Evolutionary conservation across 2,329 filamentous ascomycete genomes (phyloP).

Genomic region (Fonsecaea monophora): DNA sequence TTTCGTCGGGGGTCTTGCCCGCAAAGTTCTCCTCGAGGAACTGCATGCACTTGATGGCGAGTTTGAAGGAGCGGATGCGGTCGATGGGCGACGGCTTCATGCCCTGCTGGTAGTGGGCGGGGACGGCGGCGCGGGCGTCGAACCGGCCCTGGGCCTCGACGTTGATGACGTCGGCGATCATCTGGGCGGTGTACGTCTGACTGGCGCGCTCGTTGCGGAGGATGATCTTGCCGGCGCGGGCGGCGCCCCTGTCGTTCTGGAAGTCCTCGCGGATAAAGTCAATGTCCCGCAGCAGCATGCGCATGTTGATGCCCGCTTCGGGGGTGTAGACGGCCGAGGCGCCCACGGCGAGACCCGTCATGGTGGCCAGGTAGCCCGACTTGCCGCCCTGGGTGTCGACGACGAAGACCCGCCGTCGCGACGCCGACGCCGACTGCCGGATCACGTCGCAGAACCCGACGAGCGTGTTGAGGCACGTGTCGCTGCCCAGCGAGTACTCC

Average conservation of each 20-base stretch:
- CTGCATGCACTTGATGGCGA: constrained; percentile 93
- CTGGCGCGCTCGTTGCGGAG: constrained; percentile 94
- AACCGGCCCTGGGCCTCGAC: constrained; percentile 92
- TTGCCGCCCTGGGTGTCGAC: constrained; percentile 96
- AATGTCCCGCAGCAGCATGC: constrained; percentile 91
- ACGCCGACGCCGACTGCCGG: constrained; percentile 93
- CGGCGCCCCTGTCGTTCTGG: constrained; percentile 81
- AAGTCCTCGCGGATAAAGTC: constrained; percentile 87
- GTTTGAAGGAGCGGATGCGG: constrained; percentile 84
- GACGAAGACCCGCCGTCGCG: constrained; percentile 90
- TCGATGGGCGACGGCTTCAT: constrained; percentile 95
- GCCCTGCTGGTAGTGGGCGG: constrained; percentile 93
- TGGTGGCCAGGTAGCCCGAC: constrained; percentile 90
- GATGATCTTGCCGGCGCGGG: constrained; percentile 88
- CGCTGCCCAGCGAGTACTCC: constrained; percentile 94
- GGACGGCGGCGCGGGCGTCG: constrained; percentile 88
- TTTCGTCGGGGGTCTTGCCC: constrained; percentile 68
- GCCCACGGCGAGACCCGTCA: constrained; percentile 89
- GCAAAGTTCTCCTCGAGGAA: constrained; percentile 78
- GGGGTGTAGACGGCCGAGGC: constrained; percentile 94
- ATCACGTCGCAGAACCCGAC: constrained; percentile 97
- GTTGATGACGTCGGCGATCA: constrained; percentile 94
- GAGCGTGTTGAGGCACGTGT: constrained; percentile 94
- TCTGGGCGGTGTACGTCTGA: constrained; percentile 88
- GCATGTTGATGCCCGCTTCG: constrained; percentile 91